Evolutionary conservation across 768 basidiomycete genomes (phyloP), one percentile per base, ranked within the genome.

Genomic region (Amanita pallidorosea): DNA sequence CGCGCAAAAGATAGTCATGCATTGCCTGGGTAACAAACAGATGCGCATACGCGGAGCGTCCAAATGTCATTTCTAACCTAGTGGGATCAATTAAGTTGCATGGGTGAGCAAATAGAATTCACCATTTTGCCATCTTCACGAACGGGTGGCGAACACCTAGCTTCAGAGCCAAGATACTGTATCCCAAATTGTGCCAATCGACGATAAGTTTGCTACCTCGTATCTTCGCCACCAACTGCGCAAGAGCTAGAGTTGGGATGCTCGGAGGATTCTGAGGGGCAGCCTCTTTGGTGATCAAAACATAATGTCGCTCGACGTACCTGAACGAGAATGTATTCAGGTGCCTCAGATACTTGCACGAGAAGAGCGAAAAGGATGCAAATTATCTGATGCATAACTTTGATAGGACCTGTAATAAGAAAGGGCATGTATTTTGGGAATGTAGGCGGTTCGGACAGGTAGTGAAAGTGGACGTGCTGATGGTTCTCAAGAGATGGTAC

Each of bases 181-280:
- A 93, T 15, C 96, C 96, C 22, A 95, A 77, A 64, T 99, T 99
- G 63, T 99, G 96, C 96, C 96, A 99, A 67, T 99, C 96, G 49
- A 99, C 93, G 53, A 99, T 88, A 56, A 99, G 71, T 58, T 88
- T 90, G 56, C 84, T 85, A 3, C 87, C 84, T 15, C 81, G 75
- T 13, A 90, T 58, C 17, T 69, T 61, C 18, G 77, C 77, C 1
- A 84, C 81, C 23, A 92, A 64, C 74, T 88, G 87, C 2, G 88
- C 90, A 17, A 98, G 69, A 2, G 84, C 83, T 15, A 99, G 77
- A 0, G 94, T 94, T 1, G 96, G 96, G 34, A 99, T 93, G 53
- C 88, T 88, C 7, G 96, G 96, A 23, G 96, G 96, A 61, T 98
- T 99, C 91, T 99, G 33, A 44, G 20, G 5, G 38, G 15, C 22